Evolutionary conservation across 2,329 filamentous ascomycete species (phyloP), one percentile per base, ranked within the genome.

Genomic region (Boeremia exigua): DNA sequence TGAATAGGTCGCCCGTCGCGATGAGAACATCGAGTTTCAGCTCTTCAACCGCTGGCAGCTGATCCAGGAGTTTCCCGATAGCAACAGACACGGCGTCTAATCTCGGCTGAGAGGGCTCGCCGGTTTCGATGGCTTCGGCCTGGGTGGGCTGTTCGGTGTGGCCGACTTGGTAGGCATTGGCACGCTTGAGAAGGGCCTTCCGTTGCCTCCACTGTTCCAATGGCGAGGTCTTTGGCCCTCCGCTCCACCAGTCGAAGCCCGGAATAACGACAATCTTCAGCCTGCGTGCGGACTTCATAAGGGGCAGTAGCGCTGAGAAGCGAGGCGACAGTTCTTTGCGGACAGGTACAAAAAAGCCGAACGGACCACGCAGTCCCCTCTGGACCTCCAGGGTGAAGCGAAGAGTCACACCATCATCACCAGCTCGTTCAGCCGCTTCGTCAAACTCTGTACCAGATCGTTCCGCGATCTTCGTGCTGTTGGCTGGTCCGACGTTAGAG

Each of bases 361-460:
- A 61, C 2, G 33, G 25, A 1, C 59, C 55, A 8, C 60, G 65
- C n/a, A 60, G 51, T 3, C 25, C 36, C 36, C 63, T 49, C 28
- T 61, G 54, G 4, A 69, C 59, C 34, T 72, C 67, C 14, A 73
- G 23, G 0, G 71, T 72, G 28, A 73, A 59, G 6, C 71, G 59
- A 7, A 64, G 51, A 9, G 47, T 53, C 14, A 47, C 36, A 9
- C 53, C 58, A 34, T 66, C 54, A 30, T 72, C 71, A 23, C 48
- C 50, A 12, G 50, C 28, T 15, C 63, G 59, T 37, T 73, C 71
- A 9, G 61, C 51, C 14, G 55, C 45, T 32, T 69, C 65, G n/a
- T 65, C 64, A 2, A 58, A 44, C 9, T 63, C 57, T 6, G 48
- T 32, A 30, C 62, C 59, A 10, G 62, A 40, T 17, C 58, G 58